A percentile compares a stretch with the other conserved stretches of the same genome.
These are phyloP conservation scores for Geosiphon pyriformis DNA, from an alignment of 192 early-diverging fungal genomes.

Conservation along the genomic window DNA sequence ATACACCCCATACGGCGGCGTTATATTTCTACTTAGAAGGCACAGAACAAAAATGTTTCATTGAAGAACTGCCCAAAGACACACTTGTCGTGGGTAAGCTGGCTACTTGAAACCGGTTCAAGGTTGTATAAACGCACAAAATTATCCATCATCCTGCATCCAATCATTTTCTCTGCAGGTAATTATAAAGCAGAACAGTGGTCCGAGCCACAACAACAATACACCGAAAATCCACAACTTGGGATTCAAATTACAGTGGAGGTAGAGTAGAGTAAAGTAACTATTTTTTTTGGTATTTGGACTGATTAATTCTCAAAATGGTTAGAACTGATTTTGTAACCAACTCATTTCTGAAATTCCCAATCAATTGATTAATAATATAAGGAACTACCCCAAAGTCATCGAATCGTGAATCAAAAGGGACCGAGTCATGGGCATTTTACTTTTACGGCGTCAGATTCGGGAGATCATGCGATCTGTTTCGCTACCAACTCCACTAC, in stretches of 20 bases:
- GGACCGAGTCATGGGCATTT: constrained; percentile 72
- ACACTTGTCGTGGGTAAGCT: constrained; percentile 72
- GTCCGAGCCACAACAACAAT: constrained; percentile 54
- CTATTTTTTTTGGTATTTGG: no score
- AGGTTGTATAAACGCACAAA: not conserved
- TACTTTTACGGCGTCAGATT: constrained; percentile 83
- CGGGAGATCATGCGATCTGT: constrained; percentile 91
- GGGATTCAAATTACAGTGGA: constrained; percentile 71
- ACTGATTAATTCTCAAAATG: no score
- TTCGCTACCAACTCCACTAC: constrained; percentile 57
- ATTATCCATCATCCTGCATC: not conserved
- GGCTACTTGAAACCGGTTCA: not conserved
- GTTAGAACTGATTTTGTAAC: not conserved
- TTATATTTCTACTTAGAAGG: constrained; percentile 93
- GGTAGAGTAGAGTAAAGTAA: constrained; percentile 44
- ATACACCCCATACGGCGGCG: not conserved
- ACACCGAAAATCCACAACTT: constrained; percentile 54
- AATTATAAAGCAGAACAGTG: constrained; percentile 81
- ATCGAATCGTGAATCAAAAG: constrained; percentile 72
- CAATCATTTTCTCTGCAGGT: constrained; percentile 29
- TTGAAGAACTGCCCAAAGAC: constrained; percentile 89
- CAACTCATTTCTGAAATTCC: not conserved
- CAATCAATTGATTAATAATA: not conserved
- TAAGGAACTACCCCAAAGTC: constrained; percentile 44
- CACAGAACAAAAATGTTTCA: constrained; percentile 83